Percentiles rank a stretch among this genome's conserved stretches.
Evolutionary conservation across 2,329 filamentous ascomycete species (phyloP).

Genomic region (Fusarium aywerte): DNA sequence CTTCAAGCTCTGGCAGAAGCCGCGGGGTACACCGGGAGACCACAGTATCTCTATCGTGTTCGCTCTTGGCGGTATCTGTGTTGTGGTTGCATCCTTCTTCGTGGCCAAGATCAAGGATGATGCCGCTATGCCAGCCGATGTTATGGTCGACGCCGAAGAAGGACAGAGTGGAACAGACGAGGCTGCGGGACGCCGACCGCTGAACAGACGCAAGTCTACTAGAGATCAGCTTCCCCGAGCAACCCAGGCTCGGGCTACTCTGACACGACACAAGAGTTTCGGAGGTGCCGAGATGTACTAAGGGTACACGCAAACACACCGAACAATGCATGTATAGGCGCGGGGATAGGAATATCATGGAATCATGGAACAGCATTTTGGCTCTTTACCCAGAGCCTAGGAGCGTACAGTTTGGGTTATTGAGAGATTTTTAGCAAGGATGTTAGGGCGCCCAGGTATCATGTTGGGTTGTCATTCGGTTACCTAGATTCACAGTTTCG

Average conservation of each 20-base stretch:
- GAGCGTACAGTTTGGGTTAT: conserved; percentile 15
- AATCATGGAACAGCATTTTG: conserved; percentile 21
- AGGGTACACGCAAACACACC: background rate
- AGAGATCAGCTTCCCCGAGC: conserved; percentile 55
- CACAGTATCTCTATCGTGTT: conserved; percentile 88
- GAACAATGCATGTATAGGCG: conserved; percentile 17
- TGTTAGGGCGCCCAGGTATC: conserved; percentile 5
- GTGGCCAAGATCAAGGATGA: conserved; percentile 75
- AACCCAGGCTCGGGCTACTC: conserved; percentile 58
- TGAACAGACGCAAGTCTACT: conserved; percentile 54
- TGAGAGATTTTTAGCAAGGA: conserved; percentile 3
- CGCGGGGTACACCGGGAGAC: conserved; percentile 84
- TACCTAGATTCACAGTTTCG: conserved; percentile 8
- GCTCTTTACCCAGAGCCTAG: conserved; percentile 16
- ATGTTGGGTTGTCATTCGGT: conserved; percentile 12
- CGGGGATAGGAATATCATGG: conserved; percentile 5
- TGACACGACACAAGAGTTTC: conserved; percentile 62
- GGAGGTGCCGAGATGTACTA: conserved; percentile 56
- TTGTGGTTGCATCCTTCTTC: conserved; percentile 79
- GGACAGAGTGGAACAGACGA: conserved; percentile 54
- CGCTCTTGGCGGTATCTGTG: conserved; percentile 82
- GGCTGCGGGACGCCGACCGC: conserved; percentile 23
- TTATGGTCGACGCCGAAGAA: conserved; percentile 56
- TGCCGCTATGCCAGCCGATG: conserved; percentile 52
- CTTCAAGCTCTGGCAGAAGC: conserved; percentile 88